Base-by-base conservation (phyloP, 2,329 filamentous ascomycete species). In the Epichloe sp. region DNA sequence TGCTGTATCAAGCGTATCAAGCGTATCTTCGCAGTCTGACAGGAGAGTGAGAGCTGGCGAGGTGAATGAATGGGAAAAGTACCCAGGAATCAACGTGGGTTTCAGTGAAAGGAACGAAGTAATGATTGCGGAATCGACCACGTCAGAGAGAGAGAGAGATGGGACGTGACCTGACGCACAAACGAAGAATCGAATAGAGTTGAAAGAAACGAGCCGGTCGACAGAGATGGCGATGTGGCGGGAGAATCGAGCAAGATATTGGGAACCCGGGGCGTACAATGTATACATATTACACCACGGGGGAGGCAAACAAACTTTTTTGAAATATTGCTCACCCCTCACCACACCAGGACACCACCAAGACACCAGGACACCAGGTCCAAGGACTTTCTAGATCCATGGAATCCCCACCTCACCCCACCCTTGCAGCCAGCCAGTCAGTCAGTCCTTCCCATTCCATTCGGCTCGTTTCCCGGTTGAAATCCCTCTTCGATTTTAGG, bases 101-200 rank as follows among this genome's bases (percentile, higher is more conserved):
- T 23, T 21, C 11, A n/a, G 37, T n/a, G 14, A 49, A 53, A 52
- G 45, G 52, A 53, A 52, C 31, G 52, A 53, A 36, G 26, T 35
- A 41, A 38, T 19, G 15, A 44, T 12, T 15, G 52, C 47, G 44
- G 15, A 19, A 47, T 41, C 34, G 41, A 44, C 19, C 31, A 50
- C 51, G 44, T 50, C 37, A 47, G 53, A 56, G 42, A 47, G 35
- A 51, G 41, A 51, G 48, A 55, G 50, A 55, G 53, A 56, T 10
- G 44, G 47, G 55, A 55, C 56, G 55, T 55, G 47, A 51, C 47
- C 34, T 37, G 48, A 53, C 57, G 55, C 55, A 50, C 26, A 51
- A 47, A 49, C 48, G 44, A 56, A 57, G 56, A 61, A 60, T 37
- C 45, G 59, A 62, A 62, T 55, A 54, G 51, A 56, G 48, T 49